Conservation (phyloP, 2,329 filamentous ascomycete genomes). For the Fusarium ambrosium region DNA sequence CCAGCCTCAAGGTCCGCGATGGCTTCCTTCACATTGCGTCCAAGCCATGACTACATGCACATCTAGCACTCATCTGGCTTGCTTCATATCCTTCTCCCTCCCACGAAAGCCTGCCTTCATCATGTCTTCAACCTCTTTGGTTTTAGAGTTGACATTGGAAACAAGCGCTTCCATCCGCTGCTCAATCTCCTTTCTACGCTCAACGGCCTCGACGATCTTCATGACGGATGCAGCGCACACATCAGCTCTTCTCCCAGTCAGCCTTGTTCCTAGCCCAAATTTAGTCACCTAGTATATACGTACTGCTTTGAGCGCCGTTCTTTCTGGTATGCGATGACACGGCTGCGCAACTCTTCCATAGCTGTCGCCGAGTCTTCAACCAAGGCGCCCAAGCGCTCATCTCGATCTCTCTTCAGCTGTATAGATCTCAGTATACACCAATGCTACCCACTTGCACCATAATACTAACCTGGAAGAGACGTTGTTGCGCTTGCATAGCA, state of each 20-base stretch:
- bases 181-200: conserved; percentile 48
- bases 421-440: background rate
- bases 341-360: conserved; percentile 44
- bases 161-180: conserved; percentile 45
- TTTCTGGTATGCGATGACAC: conserved; percentile 37
- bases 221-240: conserved; percentile 29
- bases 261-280: background rate
- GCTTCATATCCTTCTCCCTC: conserved; percentile 44
- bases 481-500: conserved; percentile 47
- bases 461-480: conserved; percentile 43
- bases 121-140: conserved; percentile 46
- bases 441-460: background rate
- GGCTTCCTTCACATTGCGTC: background rate
- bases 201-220: conserved; percentile 36
- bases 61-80: background rate
- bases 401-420: conserved; percentile 51
- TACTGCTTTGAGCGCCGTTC: conserved; percentile 45
- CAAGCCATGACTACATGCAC: background rate
- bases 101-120: conserved; percentile 49
- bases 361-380: conserved; percentile 41
- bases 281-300: background rate
- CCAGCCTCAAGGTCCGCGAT: background rate
- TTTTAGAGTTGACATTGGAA: conserved; percentile 28
- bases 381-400: conserved; percentile 43
- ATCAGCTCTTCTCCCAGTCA: conserved; percentile 30